phyloP scores from a whole-genome alignment of 148 eudicot species.

The Beta vulgaris region DNA sequence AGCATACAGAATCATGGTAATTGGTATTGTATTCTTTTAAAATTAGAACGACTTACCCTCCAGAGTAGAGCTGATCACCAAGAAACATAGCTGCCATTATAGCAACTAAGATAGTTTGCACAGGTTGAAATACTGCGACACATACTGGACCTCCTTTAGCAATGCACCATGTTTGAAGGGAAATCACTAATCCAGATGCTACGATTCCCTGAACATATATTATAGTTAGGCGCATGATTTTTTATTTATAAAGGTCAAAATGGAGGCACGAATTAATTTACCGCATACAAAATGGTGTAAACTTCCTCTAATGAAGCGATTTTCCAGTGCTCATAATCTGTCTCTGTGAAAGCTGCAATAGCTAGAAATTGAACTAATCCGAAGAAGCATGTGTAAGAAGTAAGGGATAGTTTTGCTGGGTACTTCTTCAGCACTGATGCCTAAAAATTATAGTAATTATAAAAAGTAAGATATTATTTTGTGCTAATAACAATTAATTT shows the following conservation, averaged over 20 bases:
- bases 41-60: constrained; percentile 50
- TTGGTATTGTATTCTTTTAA: background rate
- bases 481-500: too few species aligned
- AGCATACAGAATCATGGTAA: too few species aligned
- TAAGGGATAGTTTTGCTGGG: constrained; percentile 73
- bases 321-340: constrained; percentile 56
- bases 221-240: background rate
- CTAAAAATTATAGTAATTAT: constrained; percentile 27
- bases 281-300: constrained; percentile 65
- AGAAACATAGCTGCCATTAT: constrained; percentile 60
- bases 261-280: constrained; percentile 20
- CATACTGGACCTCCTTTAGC: constrained; percentile 78
- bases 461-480: too few species aligned
- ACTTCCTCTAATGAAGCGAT: constrained; percentile 61
- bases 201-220: constrained; percentile 54
- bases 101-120: constrained; percentile 77
- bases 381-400: constrained; percentile 75
- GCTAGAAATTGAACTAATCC: constrained; percentile 62
- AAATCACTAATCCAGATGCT: constrained; percentile 66
- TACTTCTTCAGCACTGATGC: constrained; percentile 79
- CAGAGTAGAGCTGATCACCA: constrained; percentile 68
- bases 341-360: constrained; percentile 63
- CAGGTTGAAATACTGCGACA: constrained; percentile 77
- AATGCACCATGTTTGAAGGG: constrained; percentile 85
- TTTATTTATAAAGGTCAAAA: background rate